Conservation (phyloP, 345 rosid genomes). For the Boechera retrofracta region DNA sequence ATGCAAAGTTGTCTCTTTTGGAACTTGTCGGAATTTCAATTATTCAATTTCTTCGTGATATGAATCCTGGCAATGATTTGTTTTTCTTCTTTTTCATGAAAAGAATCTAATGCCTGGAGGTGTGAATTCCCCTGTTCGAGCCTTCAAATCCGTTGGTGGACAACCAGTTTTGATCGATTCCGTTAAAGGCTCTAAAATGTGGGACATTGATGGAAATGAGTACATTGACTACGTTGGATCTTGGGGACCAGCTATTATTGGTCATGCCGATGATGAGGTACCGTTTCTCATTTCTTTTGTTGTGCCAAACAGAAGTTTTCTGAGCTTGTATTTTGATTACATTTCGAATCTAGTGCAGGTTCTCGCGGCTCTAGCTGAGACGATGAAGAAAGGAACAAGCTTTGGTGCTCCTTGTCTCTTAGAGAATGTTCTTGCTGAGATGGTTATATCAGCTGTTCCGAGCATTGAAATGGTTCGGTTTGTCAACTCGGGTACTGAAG, state of each 20-base stretch:
- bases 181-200: constrained; percentile 89
- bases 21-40: background rate
- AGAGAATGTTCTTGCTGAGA: constrained; percentile 85
- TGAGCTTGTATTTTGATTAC: background rate
- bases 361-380: constrained; percentile 82
- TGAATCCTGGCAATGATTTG: background rate
- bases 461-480: constrained; percentile 95
- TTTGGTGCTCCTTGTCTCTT: constrained; percentile 98
- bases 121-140: constrained; percentile 95
- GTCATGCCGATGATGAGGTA: constrained; percentile 96
- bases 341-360: constrained; percentile 52
- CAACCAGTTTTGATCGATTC: constrained; percentile 88
- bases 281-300: constrained; percentile 11
- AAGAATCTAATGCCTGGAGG: constrained; percentile 98
- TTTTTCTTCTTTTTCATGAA: background rate
- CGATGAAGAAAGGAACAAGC: constrained; percentile 98
- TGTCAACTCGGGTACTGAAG: constrained; percentile 92
- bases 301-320: background rate
- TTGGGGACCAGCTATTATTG: constrained; percentile 98
- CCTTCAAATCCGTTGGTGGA: constrained; percentile 97
- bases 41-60: background rate
- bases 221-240: constrained; percentile 96
- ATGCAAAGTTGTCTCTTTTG: constrained; percentile 13
- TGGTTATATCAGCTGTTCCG: constrained; percentile 96
- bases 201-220: constrained; percentile 97